Conservation (phyloP, 805 yeast species). For the Ogataea nakhonphanomensis region DNA sequence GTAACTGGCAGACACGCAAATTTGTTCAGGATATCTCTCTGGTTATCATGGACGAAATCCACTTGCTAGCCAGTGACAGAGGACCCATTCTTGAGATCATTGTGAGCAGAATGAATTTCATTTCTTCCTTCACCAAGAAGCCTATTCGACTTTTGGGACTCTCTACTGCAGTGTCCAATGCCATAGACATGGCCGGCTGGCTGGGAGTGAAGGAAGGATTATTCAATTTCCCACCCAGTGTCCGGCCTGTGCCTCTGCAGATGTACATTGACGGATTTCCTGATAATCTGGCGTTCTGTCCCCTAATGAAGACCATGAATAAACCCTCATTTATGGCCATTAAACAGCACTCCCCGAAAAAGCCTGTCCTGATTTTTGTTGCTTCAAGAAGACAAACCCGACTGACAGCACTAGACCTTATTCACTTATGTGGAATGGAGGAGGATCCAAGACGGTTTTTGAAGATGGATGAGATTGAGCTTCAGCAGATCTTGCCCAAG, state of each 20-base stretch:
- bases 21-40: constrained; percentile 73
- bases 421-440: constrained; percentile 76
- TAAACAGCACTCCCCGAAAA: constrained; percentile 81
- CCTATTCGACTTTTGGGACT: constrained; percentile 69
- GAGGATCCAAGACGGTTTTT: constrained; percentile 70
- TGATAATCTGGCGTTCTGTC: constrained; percentile 75
- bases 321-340: constrained; percentile 91
- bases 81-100: constrained; percentile 87
- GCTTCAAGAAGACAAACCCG: constrained; percentile 83
- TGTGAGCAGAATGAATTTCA: constrained; percentile 81
- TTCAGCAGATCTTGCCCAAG: constrained; percentile 43
- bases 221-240: constrained; percentile 77
- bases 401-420: constrained; percentile 73
- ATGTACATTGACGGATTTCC: constrained; percentile 88
- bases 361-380: constrained; percentile 82
- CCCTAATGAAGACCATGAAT: constrained; percentile 84
- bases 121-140: constrained; percentile 54
- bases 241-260: constrained; percentile 80
- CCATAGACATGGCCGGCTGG: constrained; percentile 85
- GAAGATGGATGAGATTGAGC: constrained; percentile 61
- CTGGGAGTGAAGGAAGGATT: constrained; percentile 69
- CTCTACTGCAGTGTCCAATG: constrained; percentile 85
- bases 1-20: constrained; percentile 78
- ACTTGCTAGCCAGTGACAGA: constrained; percentile 77
- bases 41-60: constrained; percentile 84